Evolutionary conservation across 2,329 filamentous ascomycete genomes (phyloP).

Genomic region (Talaromyces sp.): DNA sequence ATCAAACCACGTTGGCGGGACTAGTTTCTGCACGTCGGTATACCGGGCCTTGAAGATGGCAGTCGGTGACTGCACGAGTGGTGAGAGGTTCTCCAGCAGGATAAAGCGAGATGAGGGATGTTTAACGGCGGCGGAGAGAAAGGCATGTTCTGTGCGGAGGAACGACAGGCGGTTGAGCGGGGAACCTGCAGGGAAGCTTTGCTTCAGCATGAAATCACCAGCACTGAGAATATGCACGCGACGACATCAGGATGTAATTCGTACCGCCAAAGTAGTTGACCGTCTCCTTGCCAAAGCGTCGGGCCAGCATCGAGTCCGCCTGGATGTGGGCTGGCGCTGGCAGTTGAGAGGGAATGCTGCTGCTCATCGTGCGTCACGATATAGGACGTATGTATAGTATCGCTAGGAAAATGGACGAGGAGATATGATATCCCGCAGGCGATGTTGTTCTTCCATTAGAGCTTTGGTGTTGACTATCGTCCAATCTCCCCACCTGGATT

Average conservation of each 20-base stretch:
- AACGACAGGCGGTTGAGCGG: slow-evolving; percentile 48
- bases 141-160: slow-evolving; percentile 42
- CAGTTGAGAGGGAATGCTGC: slow-evolving; percentile 29
- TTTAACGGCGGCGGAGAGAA: slow-evolving; percentile 43
- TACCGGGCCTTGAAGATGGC: slow-evolving; percentile 64
- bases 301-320: slow-evolving; percentile 51
- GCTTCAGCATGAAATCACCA: background rate
- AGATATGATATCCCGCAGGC: background rate
- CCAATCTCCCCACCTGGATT: slow-evolving; percentile 1
- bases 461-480: background rate
- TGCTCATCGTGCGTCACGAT: slow-evolving; percentile 2
- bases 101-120: slow-evolving; percentile 58
- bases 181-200: slow-evolving; percentile 30
- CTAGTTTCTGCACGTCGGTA: slow-evolving; percentile 63
- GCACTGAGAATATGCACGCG: background rate
- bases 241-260: slow-evolving; percentile 3
- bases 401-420: background rate
- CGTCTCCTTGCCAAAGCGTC: slow-evolving; percentile 46
- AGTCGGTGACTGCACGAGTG: slow-evolving; percentile 58
- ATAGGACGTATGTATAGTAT: background rate
- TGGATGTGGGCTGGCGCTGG: slow-evolving; percentile 55
- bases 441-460: background rate
- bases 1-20: slow-evolving; percentile 66
- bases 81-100: slow-evolving; percentile 71
- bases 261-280: slow-evolving; percentile 49